Evolutionary conservation across 345 rosid species (phyloP).

Genomic region (Sisymbrium altissimum): DNA sequence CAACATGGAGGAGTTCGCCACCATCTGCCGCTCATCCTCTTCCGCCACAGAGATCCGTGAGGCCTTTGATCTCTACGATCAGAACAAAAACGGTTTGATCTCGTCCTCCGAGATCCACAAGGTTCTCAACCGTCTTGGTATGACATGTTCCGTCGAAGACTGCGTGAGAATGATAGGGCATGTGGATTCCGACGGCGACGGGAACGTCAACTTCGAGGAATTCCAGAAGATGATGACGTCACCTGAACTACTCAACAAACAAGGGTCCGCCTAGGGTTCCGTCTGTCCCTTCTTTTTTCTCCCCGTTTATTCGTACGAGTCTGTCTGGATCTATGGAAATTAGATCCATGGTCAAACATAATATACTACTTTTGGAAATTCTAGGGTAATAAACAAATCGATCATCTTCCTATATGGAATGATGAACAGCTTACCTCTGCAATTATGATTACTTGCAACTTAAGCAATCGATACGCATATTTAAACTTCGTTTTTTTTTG

Average conservation of each 20-base stretch:
- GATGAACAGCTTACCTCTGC: background rate
- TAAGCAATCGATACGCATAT: background rate
- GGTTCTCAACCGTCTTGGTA: conserved; percentile 60
- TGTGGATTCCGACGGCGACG: conserved; percentile 83
- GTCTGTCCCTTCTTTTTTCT: background rate
- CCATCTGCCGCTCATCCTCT: conserved; percentile 53
- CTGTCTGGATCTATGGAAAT: background rate
- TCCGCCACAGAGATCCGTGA: conserved; percentile 57
- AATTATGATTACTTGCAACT: background rate
- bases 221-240: conserved; percentile 75
- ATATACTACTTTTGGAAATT: background rate
- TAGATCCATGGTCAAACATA: background rate
- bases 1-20: conserved; percentile 55
- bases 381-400: conserved; percentile 1
- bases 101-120: conserved; percentile 63
- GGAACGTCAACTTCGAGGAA: conserved; percentile 64
- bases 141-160: conserved; percentile 62
- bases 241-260: conserved; percentile 14
- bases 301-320: background rate
- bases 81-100: conserved; percentile 65
- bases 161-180: conserved; percentile 61
- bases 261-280: conserved; percentile 18
- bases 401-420: background rate
- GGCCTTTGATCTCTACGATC: conserved; percentile 81
- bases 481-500: background rate